These are phyloP conservation scores for Rhizodiscina lignyota DNA, from an alignment of 495 filamentous ascomycete species.

Conservation along the genomic window DNA sequence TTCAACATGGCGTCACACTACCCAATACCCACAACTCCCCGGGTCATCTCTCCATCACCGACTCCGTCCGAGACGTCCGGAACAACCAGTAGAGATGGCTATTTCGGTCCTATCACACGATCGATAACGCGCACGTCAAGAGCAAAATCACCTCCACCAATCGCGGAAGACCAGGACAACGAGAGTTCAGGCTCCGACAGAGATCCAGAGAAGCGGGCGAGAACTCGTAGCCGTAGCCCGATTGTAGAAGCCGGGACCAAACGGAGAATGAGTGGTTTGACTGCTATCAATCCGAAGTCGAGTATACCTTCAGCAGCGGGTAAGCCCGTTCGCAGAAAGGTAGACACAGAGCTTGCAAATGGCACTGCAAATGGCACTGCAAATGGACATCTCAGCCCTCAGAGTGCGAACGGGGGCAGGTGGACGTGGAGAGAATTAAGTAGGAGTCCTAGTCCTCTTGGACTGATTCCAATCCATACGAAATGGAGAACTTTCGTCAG, in stretches of 20 bases:
- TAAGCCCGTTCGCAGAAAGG: constrained; percentile 1
- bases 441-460: constrained; percentile 76
- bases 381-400: constrained; percentile 60
- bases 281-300: constrained; percentile 7
- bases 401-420: constrained; percentile 23
- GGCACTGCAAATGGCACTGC: constrained; percentile 15
- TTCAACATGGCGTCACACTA: no score
- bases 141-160: constrained; percentile 10
- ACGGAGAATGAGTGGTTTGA: constrained; percentile 14
- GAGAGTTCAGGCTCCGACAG: constrained; percentile 2
- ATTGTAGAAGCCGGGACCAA: constrained; percentile 11
- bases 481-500: constrained; percentile 50
- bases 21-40: constrained; percentile 24
- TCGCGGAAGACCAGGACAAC: constrained; percentile 12
- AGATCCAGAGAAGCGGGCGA: constrained; percentile 18
- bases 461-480: constrained; percentile 85
- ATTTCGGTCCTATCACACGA: constrained; percentile 23
- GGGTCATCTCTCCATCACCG: constrained; percentile 27
- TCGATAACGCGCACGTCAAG: constrained; percentile 13
- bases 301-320: constrained; percentile 6
- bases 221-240: constrained; percentile 17
- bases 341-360: constrained; percentile 8
- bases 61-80: constrained; percentile 20
- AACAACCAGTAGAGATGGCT: constrained; percentile 13
- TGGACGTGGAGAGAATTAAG: constrained; percentile 67